Base-by-base conservation (phyloP, 257 asterid genomes). In the Ehretia macrophylla region DNA sequence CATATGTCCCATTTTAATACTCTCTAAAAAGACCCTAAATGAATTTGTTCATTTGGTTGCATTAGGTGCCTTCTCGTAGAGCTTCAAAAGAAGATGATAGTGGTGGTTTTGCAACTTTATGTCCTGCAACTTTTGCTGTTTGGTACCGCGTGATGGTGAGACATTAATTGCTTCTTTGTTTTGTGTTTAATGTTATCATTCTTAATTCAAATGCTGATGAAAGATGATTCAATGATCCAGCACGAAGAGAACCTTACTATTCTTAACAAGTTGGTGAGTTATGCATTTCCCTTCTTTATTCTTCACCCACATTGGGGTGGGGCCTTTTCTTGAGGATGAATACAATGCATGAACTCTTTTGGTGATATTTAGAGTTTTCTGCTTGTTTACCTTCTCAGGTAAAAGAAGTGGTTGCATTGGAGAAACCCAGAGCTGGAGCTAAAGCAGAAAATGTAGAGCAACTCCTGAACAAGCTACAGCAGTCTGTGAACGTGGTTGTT, bases 91-190 rank as follows among this genome's bases (percentile, higher is more conserved):
- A 67, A 66, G 90, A 77, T 68, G 80, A 62, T 63, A 69, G 58
- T 66, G 69, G 52, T 58, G 51, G 70, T 66, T 83, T 85, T 71
- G 90, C 94, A 56, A 73, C 83, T 40, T 84, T 85, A 57, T 81
- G 85, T 75, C 72, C 82, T 32, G 75, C 93, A 69, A 88, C 95
- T 65, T 72, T 83, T 68, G 70, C 44, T 58, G 75, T 85, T 73
- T 88, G 95, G 93, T 88, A 82, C 67, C 76, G 94, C 49, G 94
- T 85, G 58, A 62, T 88, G 96, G 96, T 88, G 69, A 74, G 85
- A 69, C 56, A 56, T 27, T 49, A 42, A 47, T 23, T 11, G 39
- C 55, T 32, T 13, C 55, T 32, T 13, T 60, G 18, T 40, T 46
- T 21, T 37, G 58, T 58, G 51, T 63, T 51, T 54, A 58, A 52